Base-by-base conservation (phyloP, 306 rosid genomes). In the Medicago truncatula region DNA sequence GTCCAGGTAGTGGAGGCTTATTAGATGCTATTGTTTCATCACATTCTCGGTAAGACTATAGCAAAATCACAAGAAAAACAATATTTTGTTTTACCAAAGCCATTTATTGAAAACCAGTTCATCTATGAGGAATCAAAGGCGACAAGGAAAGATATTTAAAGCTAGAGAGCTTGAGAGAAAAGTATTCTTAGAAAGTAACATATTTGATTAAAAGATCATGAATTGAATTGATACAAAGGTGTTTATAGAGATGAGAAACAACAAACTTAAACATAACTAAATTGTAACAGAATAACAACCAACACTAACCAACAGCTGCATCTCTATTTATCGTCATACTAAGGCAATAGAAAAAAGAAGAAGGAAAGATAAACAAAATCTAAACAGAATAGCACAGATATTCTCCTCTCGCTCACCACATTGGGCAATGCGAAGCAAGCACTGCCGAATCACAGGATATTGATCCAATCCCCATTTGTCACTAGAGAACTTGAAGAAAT, bases 401-500 rank as follows among this genome's bases (percentile, higher is more conserved):
- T 16, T 16, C 7, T 16, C 50, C 10, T 69, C 63, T 4, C 49
- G 78, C 91, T 83, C 64, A 95, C 98, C 96, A 28, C 87, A 89
- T 80, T 92, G 98, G 2, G 92, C 89, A n/a, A 89, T 3, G 76
- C 91, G 90, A 80, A 95, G 71, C 74, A 92, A 80, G 59, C 88
- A 89, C 78, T 73, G 89, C 60, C 83, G 88, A 63, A 88, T 56
- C 5, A 86, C 36, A 20, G 98, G 92, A 79, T 90, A 82, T 54
- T 76, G 85, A 78, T 90, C 84, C 76, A 92, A 83, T 71, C 84
- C 86, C 98, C 96, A 90, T 65, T 52, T 85, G 25, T 83, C 84
- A 44, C 88, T 75, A 72, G 78, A 90, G 71, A 75, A 89, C 83
- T 92, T 92, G 76, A 92, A 89, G 73, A 49, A 40, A 74, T 95